Base-by-base conservation (phyloP, 495 filamentous ascomycete genomes). In the Annulohypoxylon nitens region DNA sequence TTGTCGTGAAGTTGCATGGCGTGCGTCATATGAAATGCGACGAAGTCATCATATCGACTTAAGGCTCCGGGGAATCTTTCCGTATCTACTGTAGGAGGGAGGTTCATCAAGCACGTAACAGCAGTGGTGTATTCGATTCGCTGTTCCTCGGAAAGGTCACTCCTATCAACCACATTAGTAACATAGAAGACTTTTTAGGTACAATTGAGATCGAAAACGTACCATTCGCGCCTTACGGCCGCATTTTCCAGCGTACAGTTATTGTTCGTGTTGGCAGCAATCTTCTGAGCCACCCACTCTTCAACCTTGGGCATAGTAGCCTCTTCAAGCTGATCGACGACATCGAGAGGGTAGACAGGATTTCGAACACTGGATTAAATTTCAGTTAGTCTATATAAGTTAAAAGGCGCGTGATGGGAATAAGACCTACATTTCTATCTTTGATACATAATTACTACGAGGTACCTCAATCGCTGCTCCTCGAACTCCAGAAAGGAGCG, bases 31-130 rank as follows among this genome's bases (percentile, higher is more conserved):
- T 86, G 85, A 60, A 74, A 86, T 66, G 84, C 84, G 41, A 87
- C 85, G 65, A 88, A 90, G 62, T 89, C 88, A 70, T 89, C 86
- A 14, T 80, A 85, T 2, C 87, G 83, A 66, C 77, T 83, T 39
- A 81, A 64, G 2, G 85, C 86, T 4, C 86, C 86, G 0, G 88
- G 86, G 60, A 81, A 86, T 34, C 80, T 78, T 30, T 69, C 67
- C 33, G 78, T 78, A 36, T 81, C 76, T 7, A 82, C 76, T 25
- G 76, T 77, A 26, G 86, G 71, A 0, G 86, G 85, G n/a, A 78
- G 61, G 43, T 80, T 76, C 68, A 79, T 80, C 57, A 89, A 73
- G 72, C 88, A 89, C 43, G 75, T 75, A 0, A 88, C 76, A 5
- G 87, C 85, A 23, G 78, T 67, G 64, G 83, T 83, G 71, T 88